phyloP scores from a whole-genome alignment of 2,329 filamentous ascomycete genomes.

The Parafenestella ontariensis region DNA sequence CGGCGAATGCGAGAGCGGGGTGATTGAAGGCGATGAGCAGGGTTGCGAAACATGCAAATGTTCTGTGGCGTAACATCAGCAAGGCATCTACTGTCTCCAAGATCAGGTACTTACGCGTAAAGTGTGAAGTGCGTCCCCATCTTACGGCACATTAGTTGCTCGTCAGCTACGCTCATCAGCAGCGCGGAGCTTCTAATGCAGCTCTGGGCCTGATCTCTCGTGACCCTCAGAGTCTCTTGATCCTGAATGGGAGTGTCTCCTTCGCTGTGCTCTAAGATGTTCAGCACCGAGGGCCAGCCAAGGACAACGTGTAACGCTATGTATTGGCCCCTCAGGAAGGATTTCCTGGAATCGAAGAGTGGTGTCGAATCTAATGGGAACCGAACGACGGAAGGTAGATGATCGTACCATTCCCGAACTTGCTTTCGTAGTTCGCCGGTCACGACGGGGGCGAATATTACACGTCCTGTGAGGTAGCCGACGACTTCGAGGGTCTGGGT shows the following conservation, averaged over 20 bases:
- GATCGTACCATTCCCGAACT: constrained; percentile 36
- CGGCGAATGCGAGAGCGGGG: constrained; percentile 25
- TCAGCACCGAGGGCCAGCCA: constrained; percentile 37
- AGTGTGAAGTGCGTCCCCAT: constrained; percentile 34
- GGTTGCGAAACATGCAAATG: constrained; percentile 28
- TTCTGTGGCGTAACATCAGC: constrained; percentile 10
- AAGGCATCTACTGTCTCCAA: neutral
- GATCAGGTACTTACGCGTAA: constrained; percentile 19
- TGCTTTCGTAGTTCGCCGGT: constrained; percentile 34
- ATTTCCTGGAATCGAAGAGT: constrained; percentile 35
- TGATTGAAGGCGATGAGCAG: constrained; percentile 27
- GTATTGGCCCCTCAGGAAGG: constrained; percentile 38
- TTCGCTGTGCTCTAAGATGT: constrained; percentile 29
- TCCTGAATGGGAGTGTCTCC: constrained; percentile 14
- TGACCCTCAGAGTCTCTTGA: constrained; percentile 19
- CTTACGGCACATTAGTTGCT: constrained; percentile 31
- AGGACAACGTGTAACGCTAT: constrained; percentile 37
- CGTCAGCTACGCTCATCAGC: constrained; percentile 28
- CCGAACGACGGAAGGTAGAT: constrained; percentile 28
- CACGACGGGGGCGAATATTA: constrained; percentile 35
- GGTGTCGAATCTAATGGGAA: constrained; percentile 34
- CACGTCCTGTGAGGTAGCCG: constrained; percentile 32
- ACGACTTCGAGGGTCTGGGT: constrained; percentile 38
- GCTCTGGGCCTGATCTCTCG: constrained; percentile 25
- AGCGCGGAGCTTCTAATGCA: constrained; percentile 26